A percentile compares a stretch with the other conserved stretches of the same genome.
Conservation (phyloP, 2,329 filamentous ascomycete genomes). For the Epichloe gansuensis region DNA sequence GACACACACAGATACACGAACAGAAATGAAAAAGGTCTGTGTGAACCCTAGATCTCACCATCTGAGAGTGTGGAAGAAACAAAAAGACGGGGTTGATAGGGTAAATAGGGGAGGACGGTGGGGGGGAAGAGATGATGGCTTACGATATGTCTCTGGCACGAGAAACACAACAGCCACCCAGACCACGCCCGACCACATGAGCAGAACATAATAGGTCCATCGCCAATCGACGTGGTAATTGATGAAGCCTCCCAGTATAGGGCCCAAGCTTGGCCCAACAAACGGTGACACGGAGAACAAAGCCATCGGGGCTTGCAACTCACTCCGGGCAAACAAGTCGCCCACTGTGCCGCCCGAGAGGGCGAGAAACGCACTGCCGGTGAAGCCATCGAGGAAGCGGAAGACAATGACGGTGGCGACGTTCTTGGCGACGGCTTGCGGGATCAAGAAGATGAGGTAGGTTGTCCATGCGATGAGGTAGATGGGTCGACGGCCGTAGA, state of each 20-base stretch:
- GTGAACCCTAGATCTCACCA: neutral
- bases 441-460: conserved; percentile 70
- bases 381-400: conserved; percentile 65
- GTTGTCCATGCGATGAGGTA: conserved; percentile 63
- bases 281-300: conserved; percentile 58
- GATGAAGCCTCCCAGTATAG: conserved; percentile 65
- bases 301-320: conserved; percentile 73
- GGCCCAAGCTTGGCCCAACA: conserved; percentile 46
- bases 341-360: conserved; percentile 80
- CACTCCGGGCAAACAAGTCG: conserved; percentile 56
- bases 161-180: conserved; percentile 52
- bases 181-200: conserved; percentile 66
- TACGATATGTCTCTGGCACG: conserved; percentile 79
- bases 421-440: conserved; percentile 68
- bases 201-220: conserved; percentile 72
- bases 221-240: conserved; percentile 63
- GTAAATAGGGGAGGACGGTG: neutral
- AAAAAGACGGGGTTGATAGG: neutral
- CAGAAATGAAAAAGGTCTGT: neutral
- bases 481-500: conserved; percentile 71
- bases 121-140: conserved; percentile 8
- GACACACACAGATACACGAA: neutral
- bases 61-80: neutral
- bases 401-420: conserved; percentile 67
- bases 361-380: conserved; percentile 54